Base-by-base conservation (phyloP, 2,329 filamentous ascomycete genomes). In the Corinectria fuckeliana region DNA sequence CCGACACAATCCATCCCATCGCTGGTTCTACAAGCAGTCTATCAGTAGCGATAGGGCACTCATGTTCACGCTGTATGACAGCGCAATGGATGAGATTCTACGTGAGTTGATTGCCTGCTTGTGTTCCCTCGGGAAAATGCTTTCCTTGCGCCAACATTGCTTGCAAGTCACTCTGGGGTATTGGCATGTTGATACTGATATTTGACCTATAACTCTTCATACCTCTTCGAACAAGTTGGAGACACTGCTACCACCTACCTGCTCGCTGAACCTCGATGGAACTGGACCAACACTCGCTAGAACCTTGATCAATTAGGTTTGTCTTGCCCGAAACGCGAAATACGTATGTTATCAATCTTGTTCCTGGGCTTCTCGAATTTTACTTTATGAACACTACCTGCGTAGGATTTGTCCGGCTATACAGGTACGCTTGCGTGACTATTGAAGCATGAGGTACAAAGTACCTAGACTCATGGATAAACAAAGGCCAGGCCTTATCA, bases 281-380 rank as follows among this genome's bases (percentile, higher is more conserved):
- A 79, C 64, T 64, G 75, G 51, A 61, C 79, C 69, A 74, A 78
- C 63, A 63, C 76, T 71, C 74, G 66, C 79, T 3, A 81, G 79
- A 3, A 82, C 79, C 0, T 64, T 81, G 1, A 58, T 75, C 3
- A 79, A 79, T 3, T 84, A 80, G 81, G 70, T 75, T 8, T 73
- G 71, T 36, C 50, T 75, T 0, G 72, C 72, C 0, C 68, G 74
- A 0, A 72, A 72, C 28, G 60, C 70, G 1, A 72, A 69, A 16
- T 58, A 64, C 10, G 32, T 58, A 64, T 9, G 32, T 73, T 5
- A 48, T 51, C 32, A 51, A 53, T 9, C 54, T 70, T 39, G 25
- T 74, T 7, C 64, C 65, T 2, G 64, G 67, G 14, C 67, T 70
- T 5, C 52, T 74, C 0, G 69, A 74, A 51, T 72, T 71, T 2